Conservation (phyloP, 2,329 filamentous ascomycete species). For the Claviceps maximensis region DNA sequence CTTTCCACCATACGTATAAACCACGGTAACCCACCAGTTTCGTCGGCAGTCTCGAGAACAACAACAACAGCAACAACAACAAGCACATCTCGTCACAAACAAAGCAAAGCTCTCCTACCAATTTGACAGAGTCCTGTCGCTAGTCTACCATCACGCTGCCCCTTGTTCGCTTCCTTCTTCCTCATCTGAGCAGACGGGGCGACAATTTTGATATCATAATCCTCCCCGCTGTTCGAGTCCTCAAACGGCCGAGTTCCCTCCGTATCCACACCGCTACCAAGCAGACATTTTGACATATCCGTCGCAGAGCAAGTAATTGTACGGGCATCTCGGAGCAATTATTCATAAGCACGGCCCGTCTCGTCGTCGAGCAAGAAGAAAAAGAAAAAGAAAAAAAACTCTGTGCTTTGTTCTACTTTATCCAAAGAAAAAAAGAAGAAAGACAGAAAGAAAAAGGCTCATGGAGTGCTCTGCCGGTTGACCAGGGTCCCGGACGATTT, state of each 20-base stretch:
- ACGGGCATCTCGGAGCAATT: not conserved
- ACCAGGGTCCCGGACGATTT: not conserved
- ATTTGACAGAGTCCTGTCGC: no score
- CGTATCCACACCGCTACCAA: not conserved
- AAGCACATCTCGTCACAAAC: no score
- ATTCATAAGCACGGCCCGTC: no score
- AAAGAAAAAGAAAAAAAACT: no score
- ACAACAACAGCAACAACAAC: no score
- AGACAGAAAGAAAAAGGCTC: not conserved
- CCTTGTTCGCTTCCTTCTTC: not conserved
- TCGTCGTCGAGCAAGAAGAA: not conserved
- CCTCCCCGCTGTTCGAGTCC: not conserved
- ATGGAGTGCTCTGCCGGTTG: not conserved
- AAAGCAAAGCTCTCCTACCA: no score
- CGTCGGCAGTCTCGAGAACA: no score
- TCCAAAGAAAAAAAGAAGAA: no score
- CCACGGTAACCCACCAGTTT: no score
- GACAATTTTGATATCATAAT: not conserved
- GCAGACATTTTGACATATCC: no score
- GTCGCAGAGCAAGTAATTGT: not conserved
- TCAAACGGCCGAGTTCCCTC: not conserved
- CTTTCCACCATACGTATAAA: not conserved
- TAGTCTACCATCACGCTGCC: not conserved
- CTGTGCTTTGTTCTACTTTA: no score
- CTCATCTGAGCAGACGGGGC: not conserved